These are phyloP conservation scores for Blastocystis sp. DNA, from an alignment of 352 stramenopile genomes.

Conservation along the genomic window DNA sequence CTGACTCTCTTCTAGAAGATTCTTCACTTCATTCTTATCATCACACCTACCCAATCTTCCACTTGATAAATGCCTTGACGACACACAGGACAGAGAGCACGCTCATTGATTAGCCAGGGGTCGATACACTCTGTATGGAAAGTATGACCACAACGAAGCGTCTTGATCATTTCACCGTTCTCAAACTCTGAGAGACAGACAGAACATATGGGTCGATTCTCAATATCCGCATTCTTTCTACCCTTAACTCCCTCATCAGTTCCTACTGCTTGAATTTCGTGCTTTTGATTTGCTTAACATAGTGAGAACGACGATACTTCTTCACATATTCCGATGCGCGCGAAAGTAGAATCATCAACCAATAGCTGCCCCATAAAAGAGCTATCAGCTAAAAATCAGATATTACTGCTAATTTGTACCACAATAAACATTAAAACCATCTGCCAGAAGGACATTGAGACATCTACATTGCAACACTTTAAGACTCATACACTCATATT, in stretches of 20 bases:
- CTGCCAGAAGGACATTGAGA: background rate
- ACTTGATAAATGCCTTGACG: constrained; percentile 76
- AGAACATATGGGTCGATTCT: constrained; percentile 72
- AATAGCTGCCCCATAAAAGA: background rate
- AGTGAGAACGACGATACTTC: background rate
- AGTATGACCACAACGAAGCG: constrained; percentile 80
- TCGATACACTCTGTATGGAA: constrained; percentile 85
- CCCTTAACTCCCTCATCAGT: background rate
- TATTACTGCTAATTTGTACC: background rate
- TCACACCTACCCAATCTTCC: constrained; percentile 28
- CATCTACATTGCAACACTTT: background rate
- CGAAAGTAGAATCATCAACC: background rate
- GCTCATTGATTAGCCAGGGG: constrained; percentile 82
- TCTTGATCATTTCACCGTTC: constrained; percentile 71
- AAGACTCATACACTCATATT: background rate
- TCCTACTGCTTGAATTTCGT: background rate
- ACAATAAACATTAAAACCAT: background rate
- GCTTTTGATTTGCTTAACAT: constrained; percentile 37
- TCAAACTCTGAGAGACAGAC: constrained; percentile 84
- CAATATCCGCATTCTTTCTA: constrained; percentile 30
- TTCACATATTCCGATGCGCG: background rate
- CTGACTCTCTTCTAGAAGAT: constrained; percentile 35
- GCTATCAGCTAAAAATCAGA: background rate
- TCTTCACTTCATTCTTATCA: background rate
- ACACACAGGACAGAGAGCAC: constrained; percentile 81